Evolutionary conservation across 2,329 filamentous ascomycete species (phyloP).

Genomic region (Rhynchosporium secalis): DNA sequence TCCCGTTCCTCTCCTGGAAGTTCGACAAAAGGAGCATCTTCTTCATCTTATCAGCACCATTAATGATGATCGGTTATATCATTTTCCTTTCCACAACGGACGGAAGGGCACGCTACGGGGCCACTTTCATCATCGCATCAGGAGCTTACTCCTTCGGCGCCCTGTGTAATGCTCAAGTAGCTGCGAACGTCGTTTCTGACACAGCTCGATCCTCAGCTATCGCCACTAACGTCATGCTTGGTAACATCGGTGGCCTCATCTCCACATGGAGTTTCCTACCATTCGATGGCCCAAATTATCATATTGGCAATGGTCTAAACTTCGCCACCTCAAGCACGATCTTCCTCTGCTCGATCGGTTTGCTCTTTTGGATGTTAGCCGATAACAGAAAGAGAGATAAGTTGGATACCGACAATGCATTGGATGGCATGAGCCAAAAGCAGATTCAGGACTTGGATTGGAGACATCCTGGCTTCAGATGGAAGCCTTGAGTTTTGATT

Average conservation of each 20-base stretch:
- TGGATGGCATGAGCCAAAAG: slow-evolving; percentile 52
- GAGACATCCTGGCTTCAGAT: slow-evolving; percentile 65
- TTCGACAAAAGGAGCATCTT: slow-evolving; percentile 61
- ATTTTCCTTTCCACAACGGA: slow-evolving; percentile 64
- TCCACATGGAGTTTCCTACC: slow-evolving; percentile 66
- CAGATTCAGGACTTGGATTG: slow-evolving; percentile 63
- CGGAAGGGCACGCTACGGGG: slow-evolving; percentile 61
- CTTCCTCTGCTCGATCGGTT: slow-evolving; percentile 49
- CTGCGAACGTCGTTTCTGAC: slow-evolving; percentile 71
- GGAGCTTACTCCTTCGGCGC: slow-evolving; percentile 65
- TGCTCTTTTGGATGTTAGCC: slow-evolving; percentile 60
- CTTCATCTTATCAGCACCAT: slow-evolving; percentile 58
- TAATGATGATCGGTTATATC: slow-evolving; percentile 69
- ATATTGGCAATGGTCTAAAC: slow-evolving; percentile 71
- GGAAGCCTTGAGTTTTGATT: slow-evolving; percentile 47
- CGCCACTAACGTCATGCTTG: slow-evolving; percentile 68
- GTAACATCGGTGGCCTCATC: slow-evolving; percentile 69
- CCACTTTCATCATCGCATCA: slow-evolving; percentile 67
- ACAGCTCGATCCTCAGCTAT: slow-evolving; percentile 68
- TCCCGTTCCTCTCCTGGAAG: slow-evolving; percentile 62
- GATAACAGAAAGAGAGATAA: slow-evolving; percentile 60
- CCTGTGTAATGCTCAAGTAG: slow-evolving; percentile 65
- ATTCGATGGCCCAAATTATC: slow-evolving; percentile 64
- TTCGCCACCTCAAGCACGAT: slow-evolving; percentile 60
- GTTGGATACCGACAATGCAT: slow-evolving; percentile 55